Percentiles rank a stretch among this genome's conserved stretches.
Conservation (phyloP, 2,329 filamentous ascomycete species). For the Trichoderma endophyticum region DNA sequence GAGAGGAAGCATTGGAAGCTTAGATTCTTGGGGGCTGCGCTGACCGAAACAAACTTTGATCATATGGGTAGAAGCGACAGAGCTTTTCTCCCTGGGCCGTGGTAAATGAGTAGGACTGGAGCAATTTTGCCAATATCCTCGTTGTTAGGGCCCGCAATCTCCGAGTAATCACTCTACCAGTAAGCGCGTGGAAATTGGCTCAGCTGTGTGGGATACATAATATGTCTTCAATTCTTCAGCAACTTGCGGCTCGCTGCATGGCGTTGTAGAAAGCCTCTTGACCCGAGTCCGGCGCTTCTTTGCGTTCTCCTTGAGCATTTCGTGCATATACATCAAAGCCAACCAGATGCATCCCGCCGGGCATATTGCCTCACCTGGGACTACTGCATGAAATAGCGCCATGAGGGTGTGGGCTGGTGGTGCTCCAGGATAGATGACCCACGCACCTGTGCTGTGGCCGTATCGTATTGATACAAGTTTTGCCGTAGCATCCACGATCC, state of each 20-base stretch:
- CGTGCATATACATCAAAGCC: conserved; percentile 7
- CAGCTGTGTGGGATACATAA: neutral
- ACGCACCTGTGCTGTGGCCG: conserved; percentile 1
- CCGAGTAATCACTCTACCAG: neutral
- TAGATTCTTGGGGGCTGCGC: neutral
- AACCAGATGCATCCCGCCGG: conserved; percentile 4
- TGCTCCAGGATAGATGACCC: conserved; percentile 9
- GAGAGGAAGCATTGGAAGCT: neutral
- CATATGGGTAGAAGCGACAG: neutral
- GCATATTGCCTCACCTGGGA: conserved; percentile 18
- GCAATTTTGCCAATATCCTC: conserved; percentile 12
- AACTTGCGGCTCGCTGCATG: conserved; percentile 1
- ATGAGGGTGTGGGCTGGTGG: conserved; percentile 13
- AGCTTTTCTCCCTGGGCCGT: neutral
- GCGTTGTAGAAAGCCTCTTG: neutral
- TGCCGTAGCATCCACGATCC: conserved; percentile 15
- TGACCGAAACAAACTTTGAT: conserved; percentile 1
- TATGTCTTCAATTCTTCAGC: neutral
- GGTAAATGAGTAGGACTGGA: conserved; percentile 4
- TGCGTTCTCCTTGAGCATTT: conserved; percentile 12
- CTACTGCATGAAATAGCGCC: conserved; percentile 23
- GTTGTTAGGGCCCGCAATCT: conserved; percentile 1
- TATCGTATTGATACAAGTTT: neutral
- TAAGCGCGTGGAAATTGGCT: conserved; percentile 1
- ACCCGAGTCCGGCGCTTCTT: neutral